phyloP scores from a whole-genome alignment of 768 basidiomycete genomes.

The Lyophyllum atratum region DNA sequence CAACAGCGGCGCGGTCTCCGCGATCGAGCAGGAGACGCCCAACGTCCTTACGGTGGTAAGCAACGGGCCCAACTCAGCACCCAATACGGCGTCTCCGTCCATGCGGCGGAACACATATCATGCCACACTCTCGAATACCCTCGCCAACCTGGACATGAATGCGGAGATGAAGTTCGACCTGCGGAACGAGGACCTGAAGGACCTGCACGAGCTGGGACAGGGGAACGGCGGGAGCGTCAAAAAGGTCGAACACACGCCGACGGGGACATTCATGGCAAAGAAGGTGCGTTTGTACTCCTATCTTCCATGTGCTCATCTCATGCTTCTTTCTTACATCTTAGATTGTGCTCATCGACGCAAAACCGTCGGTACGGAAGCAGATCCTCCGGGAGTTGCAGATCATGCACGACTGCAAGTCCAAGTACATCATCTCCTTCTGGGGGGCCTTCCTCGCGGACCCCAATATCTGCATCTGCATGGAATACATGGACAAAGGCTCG shows the following conservation, averaged over 20 bases:
- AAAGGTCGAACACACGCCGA: slow-evolving; percentile 90
- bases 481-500: slow-evolving; percentile 92
- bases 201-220: slow-evolving; percentile 88
- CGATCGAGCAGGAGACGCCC: slow-evolving; percentile 41
- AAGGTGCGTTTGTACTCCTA: slow-evolving; percentile 62
- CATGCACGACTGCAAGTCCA: slow-evolving; percentile 96
- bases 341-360: slow-evolving; percentile 97
- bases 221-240: slow-evolving; percentile 98
- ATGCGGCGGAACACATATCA: slow-evolving; percentile 76
- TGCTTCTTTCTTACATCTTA: slow-evolving; percentile 28
- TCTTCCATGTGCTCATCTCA: background rate
- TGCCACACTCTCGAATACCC: slow-evolving; percentile 75
- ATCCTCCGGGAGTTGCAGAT: slow-evolving; percentile 97
- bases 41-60: slow-evolving; percentile 49
- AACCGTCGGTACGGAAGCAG: slow-evolving; percentile 95
- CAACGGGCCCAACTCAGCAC: slow-evolving; percentile 53
- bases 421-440: slow-evolving; percentile 95
- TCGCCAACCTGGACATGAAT: slow-evolving; percentile 85
- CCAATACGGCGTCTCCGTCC: slow-evolving; percentile 47
- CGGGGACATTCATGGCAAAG: slow-evolving; percentile 95
- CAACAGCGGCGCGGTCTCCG: slow-evolving; percentile 39
- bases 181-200: slow-evolving; percentile 86
- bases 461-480: slow-evolving; percentile 99
- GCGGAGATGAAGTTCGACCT: slow-evolving; percentile 85
- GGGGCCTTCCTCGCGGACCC: slow-evolving; percentile 97